Evolutionary conservation across 768 basidiomycete species (phyloP).

Genomic region (Rhodotorula babjevae): DNA sequence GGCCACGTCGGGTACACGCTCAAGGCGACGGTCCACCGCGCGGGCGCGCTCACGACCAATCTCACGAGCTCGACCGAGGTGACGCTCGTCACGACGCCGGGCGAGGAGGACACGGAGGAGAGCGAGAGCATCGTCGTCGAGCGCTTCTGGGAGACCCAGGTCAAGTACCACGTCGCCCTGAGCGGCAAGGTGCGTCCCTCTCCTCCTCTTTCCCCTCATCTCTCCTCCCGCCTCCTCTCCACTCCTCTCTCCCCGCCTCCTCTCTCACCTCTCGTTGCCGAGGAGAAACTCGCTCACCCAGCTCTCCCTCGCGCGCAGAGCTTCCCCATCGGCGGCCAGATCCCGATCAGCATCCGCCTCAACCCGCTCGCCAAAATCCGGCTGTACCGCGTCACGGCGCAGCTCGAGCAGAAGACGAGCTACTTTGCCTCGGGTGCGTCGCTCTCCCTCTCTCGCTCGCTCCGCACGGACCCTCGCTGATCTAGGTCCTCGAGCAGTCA

Average conservation of each 20-base stretch:
- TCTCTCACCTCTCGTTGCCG: no score
- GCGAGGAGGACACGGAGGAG: slow-evolving; percentile 81
- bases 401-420: slow-evolving; percentile 67
- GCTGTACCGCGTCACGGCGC: slow-evolving; percentile 65
- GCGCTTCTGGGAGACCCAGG: slow-evolving; percentile 72
- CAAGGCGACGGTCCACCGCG: slow-evolving; percentile 74
- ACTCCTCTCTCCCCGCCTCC: no score
- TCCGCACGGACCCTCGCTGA: neutral
- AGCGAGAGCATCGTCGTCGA: slow-evolving; percentile 72
- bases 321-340: slow-evolving; percentile 73
- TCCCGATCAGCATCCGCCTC: slow-evolving; percentile 74
- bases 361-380: slow-evolving; percentile 80
- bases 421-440: slow-evolving; percentile 33
- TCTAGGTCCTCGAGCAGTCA: neutral
- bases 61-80: slow-evolving; percentile 68
- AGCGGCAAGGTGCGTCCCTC: slow-evolving; percentile 37
- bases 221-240: no score
- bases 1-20: slow-evolving; percentile 75
- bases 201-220: no score
- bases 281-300: neutral
- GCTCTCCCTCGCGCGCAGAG: slow-evolving; percentile 57
- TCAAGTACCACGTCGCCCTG: slow-evolving; percentile 44
- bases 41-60: slow-evolving; percentile 71
- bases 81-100: slow-evolving; percentile 65
- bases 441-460: neutral